Percentiles rank a stretch among this genome's conserved stretches.
These are phyloP conservation scores for Quercus suber DNA, from an alignment of 306 rosid genomes.

Conservation along the genomic window DNA sequence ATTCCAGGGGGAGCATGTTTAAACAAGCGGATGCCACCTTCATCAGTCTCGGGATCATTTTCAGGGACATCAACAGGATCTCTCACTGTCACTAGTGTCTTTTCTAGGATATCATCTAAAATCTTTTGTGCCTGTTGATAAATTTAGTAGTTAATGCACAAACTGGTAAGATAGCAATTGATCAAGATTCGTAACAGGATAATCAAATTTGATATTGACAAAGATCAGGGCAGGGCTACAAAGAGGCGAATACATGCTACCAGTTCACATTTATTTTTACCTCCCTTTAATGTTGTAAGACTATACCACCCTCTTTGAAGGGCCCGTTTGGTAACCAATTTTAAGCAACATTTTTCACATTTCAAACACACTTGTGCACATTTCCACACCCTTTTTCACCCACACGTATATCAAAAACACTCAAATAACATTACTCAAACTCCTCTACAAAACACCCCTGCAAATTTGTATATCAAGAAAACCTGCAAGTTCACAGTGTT, in stretches of 20 bases:
- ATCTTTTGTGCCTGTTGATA: conserved; percentile 72
- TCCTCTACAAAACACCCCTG: too few species aligned
- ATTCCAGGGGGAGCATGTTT: conserved; percentile 72
- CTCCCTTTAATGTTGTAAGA: not conserved
- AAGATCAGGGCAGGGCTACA: not conserved
- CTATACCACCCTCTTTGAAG: not conserved
- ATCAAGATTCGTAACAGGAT: not conserved
- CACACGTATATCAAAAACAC: too few species aligned
- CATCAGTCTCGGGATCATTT: conserved; percentile 43
- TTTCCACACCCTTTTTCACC: too few species aligned
- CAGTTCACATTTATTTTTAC: not conserved
- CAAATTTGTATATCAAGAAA: not conserved
- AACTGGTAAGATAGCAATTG: not conserved
- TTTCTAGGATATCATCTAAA: conserved; percentile 67
- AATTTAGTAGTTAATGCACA: conserved; percentile 5
- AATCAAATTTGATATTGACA: not conserved
- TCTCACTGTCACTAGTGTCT: conserved; percentile 58
- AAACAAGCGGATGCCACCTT: conserved; percentile 69
- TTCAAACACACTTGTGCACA: too few species aligned
- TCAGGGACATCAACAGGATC: conserved; percentile 30
- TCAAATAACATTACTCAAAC: too few species aligned
- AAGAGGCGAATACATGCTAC: not conserved
- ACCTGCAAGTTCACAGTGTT: not conserved
- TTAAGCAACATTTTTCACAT: too few species aligned
- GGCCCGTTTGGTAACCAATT: too few species aligned